These are phyloP conservation scores for Beauveria australis DNA, from an alignment of 2,329 filamentous ascomycete genomes.

Conservation along the genomic window DNA sequence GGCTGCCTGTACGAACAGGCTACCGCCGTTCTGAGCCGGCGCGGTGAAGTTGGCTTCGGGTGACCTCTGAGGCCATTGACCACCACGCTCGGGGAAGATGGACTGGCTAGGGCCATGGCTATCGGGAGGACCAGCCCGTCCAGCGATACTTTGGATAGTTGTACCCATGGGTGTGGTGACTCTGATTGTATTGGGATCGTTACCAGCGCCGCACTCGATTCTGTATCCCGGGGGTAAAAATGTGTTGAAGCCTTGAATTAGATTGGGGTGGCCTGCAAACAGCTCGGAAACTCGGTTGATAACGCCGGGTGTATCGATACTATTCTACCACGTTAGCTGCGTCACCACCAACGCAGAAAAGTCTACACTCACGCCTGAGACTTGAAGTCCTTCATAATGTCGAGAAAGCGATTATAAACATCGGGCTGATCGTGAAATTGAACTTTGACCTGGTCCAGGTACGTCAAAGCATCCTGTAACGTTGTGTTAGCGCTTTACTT, in stretches of 20 bases:
- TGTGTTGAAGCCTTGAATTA: conserved; percentile 97
- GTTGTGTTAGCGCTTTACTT: conserved; percentile 10
- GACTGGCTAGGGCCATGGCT: conserved; percentile 32
- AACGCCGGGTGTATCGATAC: conserved; percentile 93
- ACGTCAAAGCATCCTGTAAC: conserved; percentile 67
- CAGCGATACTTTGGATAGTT: conserved; percentile 77
- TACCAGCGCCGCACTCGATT: conserved; percentile 89
- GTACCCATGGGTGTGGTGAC: conserved; percentile 98
- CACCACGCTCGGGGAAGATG: conserved; percentile 39
- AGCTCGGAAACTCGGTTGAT: conserved; percentile 94
- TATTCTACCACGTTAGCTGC: conserved; percentile 27
- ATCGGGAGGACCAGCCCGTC: conserved; percentile 40
- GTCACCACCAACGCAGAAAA: background rate
- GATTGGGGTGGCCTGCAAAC: conserved; percentile 88
- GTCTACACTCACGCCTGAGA: conserved; percentile 69
- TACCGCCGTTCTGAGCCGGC: conserved; percentile 42
- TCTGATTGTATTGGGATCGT: conserved; percentile 90
- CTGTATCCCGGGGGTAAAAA: conserved; percentile 93
- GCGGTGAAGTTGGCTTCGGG: conserved; percentile 55
- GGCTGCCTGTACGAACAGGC: conserved; percentile 37
- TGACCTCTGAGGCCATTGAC: conserved; percentile 49
- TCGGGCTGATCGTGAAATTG: conserved; percentile 95
- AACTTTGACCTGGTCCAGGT: conserved; percentile 96
- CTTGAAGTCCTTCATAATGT: conserved; percentile 99
- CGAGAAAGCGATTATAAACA: conserved; percentile 92